Evolutionary conservation across 192 early-diverging fungal genomes (phyloP).

Genomic region (Dispira simplex): DNA sequence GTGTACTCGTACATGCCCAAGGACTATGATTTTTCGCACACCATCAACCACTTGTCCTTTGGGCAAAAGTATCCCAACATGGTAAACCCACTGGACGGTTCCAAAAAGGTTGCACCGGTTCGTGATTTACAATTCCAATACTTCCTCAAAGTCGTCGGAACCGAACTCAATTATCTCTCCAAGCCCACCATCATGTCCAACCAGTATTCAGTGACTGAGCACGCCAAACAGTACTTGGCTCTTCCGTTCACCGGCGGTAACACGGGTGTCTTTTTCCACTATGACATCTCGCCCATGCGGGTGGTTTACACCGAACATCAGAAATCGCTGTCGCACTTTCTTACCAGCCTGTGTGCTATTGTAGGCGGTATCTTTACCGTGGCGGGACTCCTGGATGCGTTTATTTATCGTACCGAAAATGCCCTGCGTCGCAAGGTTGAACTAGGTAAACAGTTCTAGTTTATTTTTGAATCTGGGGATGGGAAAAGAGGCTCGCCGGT

Average conservation of each 20-base stretch:
- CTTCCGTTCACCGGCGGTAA: neutral
- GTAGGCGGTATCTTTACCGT: constrained; percentile 94
- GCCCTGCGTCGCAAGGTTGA: constrained; percentile 61
- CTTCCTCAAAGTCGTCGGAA: constrained; percentile 87
- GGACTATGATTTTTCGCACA: constrained; percentile 67
- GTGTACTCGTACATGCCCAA: constrained; percentile 24
- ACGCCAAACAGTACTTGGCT: constrained; percentile 21
- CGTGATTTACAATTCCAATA: constrained; percentile 69
- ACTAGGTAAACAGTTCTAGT: constrained; percentile 46
- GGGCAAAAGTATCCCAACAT: constrained; percentile 33
- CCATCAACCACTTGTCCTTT: constrained; percentile 69
- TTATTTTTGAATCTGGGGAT: neutral
- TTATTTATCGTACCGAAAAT: constrained; percentile 78
- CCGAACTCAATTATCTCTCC: constrained; percentile 55
- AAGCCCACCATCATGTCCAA: constrained; percentile 64
- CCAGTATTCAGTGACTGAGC: constrained; percentile 89
- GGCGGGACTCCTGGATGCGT: constrained; percentile 71
- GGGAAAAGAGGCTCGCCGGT: too few relatives aligned
- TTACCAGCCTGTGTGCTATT: constrained; percentile 83
- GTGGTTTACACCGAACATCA: constrained; percentile 70
- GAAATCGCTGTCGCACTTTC: constrained; percentile 72
- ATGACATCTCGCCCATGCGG: constrained; percentile 94
- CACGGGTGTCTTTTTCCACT: constrained; percentile 75
- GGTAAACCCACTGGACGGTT: constrained; percentile 51
- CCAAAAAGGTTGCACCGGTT: constrained; percentile 31